Base-by-base conservation (phyloP, 2,329 filamentous ascomycete genomes). In the Torrubiella hemipterigena region DNA sequence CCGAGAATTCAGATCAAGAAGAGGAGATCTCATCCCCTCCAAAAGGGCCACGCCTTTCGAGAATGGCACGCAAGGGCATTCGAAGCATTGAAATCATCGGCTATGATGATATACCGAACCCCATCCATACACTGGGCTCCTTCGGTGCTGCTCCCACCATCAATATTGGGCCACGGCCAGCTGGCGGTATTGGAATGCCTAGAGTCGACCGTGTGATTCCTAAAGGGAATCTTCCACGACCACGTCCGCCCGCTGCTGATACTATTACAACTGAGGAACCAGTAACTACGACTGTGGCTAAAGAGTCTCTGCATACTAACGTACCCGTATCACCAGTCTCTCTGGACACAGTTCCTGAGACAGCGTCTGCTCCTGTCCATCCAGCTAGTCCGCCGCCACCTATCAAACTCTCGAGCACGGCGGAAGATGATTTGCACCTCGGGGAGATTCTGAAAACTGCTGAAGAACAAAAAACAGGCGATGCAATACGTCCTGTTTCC, bases 61-160 rank as follows among this genome's bases (percentile, higher is more conserved):
- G 46, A 25, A 47, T 67, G 35, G 45, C 51, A 16, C 54, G 56
- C 15, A 63, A 56, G 40, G 57, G 58, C 25, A 47, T 66, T 27
- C 63, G 55, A 37, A 65, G 63, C 42, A 61, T 48, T 38, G 63
- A 67, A 34, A 54, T 67, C n/a, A 50, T 67, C 30, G 63, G 63
- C 4, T 59, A 57, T 27, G n/a, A n/a, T n/a, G n/a, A n/a, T n/a
- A n/a, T n/a, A n/a, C n/a, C n/a, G n/a, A n/a, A n/a, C n/a, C n/a
- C n/a, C n/a, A n/a, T n/a, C n/a, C n/a, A n/a, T n/a, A n/a, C n/a
- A n/a, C 31, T 38, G 12, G 30, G 35, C 3, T 40, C 44, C 10
- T 44, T 43, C 23, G 36, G 42, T 2, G 36, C 31, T 29, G 36
- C 39, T 2, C 34, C n/a, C n/a, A n/a, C 37, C 6, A 32, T 42